Evolutionary conservation across 1,139 yeast species (phyloP).

Genomic region (Pneumocystis jirovecii): DNA sequence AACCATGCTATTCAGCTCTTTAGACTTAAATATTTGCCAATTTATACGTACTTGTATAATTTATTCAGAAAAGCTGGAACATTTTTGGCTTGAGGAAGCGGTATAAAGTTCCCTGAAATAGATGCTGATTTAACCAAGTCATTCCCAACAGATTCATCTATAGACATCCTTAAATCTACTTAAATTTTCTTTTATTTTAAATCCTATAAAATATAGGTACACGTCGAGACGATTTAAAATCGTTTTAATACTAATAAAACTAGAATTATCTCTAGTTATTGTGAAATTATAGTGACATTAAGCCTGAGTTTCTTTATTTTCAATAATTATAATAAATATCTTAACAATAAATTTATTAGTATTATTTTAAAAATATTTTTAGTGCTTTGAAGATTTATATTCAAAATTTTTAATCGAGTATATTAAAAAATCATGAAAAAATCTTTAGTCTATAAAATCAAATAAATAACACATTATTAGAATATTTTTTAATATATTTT

Average conservation of each 20-base stretch:
- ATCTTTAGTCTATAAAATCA: no score
- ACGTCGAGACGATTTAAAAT: neutral
- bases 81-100: constrained; percentile 2
- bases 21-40: neutral
- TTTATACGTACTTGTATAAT: neutral
- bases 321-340: neutral
- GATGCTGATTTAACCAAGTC: neutral
- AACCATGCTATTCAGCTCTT: constrained; percentile 41
- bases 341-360: no score
- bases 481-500: no score
- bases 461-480: no score
- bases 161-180: neutral
- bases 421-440: no score
- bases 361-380: no score
- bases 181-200: neutral
- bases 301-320: no score
- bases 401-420: neutral
- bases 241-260: neutral
- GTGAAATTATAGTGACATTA: neutral
- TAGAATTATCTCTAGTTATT: neutral
- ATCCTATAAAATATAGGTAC: neutral
- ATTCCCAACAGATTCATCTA: neutral
- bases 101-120: neutral
- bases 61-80: constrained; percentile 9
- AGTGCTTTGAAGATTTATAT: neutral